These are phyloP conservation scores for Castanospermum australe DNA, from an alignment of 306 rosid genomes.

Conservation along the genomic window DNA sequence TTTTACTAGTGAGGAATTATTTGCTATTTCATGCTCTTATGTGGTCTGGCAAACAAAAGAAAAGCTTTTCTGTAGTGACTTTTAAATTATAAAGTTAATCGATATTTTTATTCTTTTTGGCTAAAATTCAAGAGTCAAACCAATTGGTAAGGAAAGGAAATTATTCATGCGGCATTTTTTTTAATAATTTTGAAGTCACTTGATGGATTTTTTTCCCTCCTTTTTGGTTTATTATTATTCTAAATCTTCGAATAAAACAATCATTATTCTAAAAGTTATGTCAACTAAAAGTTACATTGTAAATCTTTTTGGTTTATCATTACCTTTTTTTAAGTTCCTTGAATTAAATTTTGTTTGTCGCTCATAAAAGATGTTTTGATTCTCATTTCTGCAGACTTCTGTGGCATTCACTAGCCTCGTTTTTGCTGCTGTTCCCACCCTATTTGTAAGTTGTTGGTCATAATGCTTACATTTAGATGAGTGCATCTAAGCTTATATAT, in stretches of 20 bases:
- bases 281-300: not conserved
- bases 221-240: not conserved
- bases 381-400: slow-evolving; percentile 61
- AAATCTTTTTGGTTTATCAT: not conserved
- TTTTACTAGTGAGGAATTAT: not conserved
- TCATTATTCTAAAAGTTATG: not conserved
- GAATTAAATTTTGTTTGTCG: not conserved
- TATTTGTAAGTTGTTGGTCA: slow-evolving; percentile 59
- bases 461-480: slow-evolving; percentile 11
- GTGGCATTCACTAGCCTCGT: slow-evolving; percentile 90
- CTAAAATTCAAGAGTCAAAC: not conserved
- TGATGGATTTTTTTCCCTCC: not conserved
- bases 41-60: not conserved
- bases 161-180: not conserved
- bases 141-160: not conserved
- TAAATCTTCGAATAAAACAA: not conserved
- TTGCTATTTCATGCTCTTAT: not conserved
- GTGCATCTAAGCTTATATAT: not conserved
- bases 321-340: not conserved
- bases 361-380: slow-evolving; percentile 15
- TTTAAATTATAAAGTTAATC: not conserved
- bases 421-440: slow-evolving; percentile 77
- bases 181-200: not conserved
- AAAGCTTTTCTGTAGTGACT: not conserved
- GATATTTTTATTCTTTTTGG: not conserved